A percentile compares a stretch with the other conserved stretches of the same genome.
Evolutionary conservation across 2,329 filamentous ascomycete genomes (phyloP).

Genomic region (Herpotrichia juniperi): DNA sequence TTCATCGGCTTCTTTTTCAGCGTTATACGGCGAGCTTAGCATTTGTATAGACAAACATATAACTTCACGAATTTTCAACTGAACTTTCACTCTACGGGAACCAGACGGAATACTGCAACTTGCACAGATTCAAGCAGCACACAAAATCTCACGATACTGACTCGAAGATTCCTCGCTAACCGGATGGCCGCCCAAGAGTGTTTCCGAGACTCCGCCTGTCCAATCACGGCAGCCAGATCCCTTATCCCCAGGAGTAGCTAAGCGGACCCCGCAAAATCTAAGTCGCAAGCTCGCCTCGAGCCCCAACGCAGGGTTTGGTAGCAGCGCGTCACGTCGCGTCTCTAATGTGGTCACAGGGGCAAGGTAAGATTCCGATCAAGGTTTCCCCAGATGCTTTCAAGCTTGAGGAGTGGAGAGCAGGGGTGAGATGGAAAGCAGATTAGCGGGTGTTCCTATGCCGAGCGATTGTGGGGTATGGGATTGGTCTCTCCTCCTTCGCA

Average conservation of each 20-base stretch:
- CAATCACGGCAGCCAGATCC: conserved; percentile 3
- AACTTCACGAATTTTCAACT: neutral
- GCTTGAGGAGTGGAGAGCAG: conserved; percentile 1
- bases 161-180: neutral
- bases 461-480: neutral
- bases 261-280: neutral
- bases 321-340: no score
- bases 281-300: no score
- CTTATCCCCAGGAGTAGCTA: conserved; percentile 12
- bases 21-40: neutral
- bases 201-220: conserved; percentile 5
- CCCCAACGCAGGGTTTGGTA: no score
- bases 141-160: neutral
- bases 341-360: no score
- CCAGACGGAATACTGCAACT: neutral
- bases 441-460: neutral
- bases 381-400: conserved; percentile 16
- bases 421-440: conserved; percentile 11
- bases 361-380: conserved; percentile 10
- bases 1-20: neutral
- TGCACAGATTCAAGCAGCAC: neutral
- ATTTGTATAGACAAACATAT: conserved; percentile 5
- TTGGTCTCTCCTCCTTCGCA: conserved; percentile 2
- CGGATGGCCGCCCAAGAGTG: neutral
- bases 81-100: neutral